Evolutionary conservation across 306 rosid genomes (phyloP), one percentile per base, ranked within the genome.

Genomic region (Vicia villosa): DNA sequence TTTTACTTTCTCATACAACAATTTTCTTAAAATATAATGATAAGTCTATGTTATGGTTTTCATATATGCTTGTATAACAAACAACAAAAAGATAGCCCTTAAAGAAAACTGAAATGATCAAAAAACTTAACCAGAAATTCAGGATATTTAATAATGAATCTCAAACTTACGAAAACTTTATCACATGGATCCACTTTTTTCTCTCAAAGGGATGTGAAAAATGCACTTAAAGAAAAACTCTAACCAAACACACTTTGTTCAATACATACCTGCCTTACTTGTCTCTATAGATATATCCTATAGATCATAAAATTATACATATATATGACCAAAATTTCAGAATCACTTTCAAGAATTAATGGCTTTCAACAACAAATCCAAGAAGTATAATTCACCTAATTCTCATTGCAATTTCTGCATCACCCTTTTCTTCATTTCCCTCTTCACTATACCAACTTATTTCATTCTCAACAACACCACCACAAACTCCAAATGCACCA

Each of bases 391-490:
- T 62, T 69, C 86, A 41, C 54, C 85, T 46, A 34, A 34, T 34
- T 82, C 80, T 67, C 80, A 88, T 12, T 76, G 66, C 70, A 80
- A 63, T 56, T 83, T 91, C 65, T 91, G 88, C 69, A 80, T 82
- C 73, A 85, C 85, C 38, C 91, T 94, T 49, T 86, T 87, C 83
- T 90, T 81, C 85, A 55, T 90, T 10, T 81, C 89, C 43, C 89
- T 94, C 74, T 88, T 88, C 79, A 85, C 95, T 22, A 73, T 88
- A 45, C 97, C 96, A 16, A 80, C 89, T 37, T 68, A 84, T 40
- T 83, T 88, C 62, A 87, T 94, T 72, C 90, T 90, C 65, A 89
- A 77, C 65, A 73, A 83, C 10, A 54, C 87, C 76, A 83, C 91
- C 71, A 67, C 91, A 63, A 67, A 76, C 47, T 82, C 97, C 71